Percentiles rank a stretch among this genome's conserved stretches.
Evolutionary conservation across 225 moss, liverwort and hornwort species (phyloP).

Genomic region (Pseudoscleropodium purum): DNA sequence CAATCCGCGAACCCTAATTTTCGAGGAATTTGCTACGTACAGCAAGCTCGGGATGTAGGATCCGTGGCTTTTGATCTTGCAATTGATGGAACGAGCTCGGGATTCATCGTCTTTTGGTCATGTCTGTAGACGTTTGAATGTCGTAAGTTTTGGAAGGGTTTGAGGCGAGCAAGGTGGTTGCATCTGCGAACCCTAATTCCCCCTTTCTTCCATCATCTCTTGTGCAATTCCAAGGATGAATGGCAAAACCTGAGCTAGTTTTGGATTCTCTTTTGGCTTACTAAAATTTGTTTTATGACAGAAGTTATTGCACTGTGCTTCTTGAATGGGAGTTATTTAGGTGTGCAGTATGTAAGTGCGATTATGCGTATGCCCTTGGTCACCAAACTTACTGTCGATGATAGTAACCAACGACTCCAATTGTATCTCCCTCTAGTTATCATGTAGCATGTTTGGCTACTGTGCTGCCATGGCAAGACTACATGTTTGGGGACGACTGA

Average conservation of each 20-base stretch:
- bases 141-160: constrained; percentile 19
- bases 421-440: neutral
- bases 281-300: neutral
- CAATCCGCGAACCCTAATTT: constrained; percentile 34
- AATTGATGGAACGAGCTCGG: neutral
- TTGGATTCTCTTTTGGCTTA: neutral
- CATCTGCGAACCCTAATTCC: constrained; percentile 37
- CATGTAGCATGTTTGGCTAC: neutral
- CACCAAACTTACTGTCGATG: neutral
- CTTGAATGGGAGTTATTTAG: neutral
- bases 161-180: neutral
- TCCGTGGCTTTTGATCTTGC: neutral
- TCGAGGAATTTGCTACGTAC: neutral
- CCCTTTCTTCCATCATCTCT: neutral
- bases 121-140: neutral
- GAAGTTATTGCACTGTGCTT: neutral
- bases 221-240: neutral
- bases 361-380: neutral
- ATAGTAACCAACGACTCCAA: neutral
- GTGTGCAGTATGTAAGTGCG: neutral
- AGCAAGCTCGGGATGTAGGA: neutral
- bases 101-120: neutral
- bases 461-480: neutral
- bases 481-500: neutral
- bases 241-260: neutral